phyloP scores from a whole-genome alignment of 2,329 filamentous ascomycete genomes.

The Trichocomaceae sp. region DNA sequence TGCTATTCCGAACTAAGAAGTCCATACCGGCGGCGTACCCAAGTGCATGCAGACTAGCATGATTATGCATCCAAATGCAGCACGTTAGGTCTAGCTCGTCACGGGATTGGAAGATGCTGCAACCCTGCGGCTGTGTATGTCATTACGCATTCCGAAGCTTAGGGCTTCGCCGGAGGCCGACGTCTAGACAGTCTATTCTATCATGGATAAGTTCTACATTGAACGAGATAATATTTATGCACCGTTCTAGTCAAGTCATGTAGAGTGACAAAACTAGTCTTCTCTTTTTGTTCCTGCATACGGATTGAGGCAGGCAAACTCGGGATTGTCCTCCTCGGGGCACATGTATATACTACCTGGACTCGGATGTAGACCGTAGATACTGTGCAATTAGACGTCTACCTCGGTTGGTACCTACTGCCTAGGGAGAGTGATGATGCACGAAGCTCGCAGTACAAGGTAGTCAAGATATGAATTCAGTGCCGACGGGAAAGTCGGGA shows the following conservation, averaged over 20 bases:
- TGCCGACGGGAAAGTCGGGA: background rate
- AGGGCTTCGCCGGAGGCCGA: background rate
- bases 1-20: background rate
- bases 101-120: conserved; percentile 3
- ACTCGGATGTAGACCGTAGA: background rate
- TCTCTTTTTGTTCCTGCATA: no score
- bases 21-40: background rate
- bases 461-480: background rate
- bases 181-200: background rate
- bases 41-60: background rate
- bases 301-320: background rate
- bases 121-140: background rate
- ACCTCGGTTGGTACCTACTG: no score
- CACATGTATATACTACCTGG: background rate
- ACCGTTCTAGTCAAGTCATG: background rate
- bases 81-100: background rate
- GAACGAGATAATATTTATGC: background rate
- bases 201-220: background rate
- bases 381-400: background rate
- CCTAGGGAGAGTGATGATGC: background rate
- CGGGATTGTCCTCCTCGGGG: background rate
- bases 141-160: background rate
- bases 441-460: background rate
- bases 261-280: background rate
- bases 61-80: background rate